phyloP scores from a whole-genome alignment of 2,329 filamentous ascomycete genomes.

The Plenodomus lindquistii region DNA sequence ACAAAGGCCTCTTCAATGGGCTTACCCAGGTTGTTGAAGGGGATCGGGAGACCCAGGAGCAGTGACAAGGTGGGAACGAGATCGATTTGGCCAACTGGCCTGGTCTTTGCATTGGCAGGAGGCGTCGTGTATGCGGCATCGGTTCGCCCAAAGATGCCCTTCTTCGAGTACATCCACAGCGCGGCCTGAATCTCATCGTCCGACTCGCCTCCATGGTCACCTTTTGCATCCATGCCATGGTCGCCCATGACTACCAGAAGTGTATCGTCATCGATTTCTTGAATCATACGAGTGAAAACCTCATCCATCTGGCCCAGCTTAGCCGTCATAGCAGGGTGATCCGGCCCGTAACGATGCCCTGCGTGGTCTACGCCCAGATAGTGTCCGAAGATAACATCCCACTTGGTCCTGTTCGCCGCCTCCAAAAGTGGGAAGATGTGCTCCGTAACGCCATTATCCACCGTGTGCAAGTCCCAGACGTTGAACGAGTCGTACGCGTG shows the following conservation, averaged over 20 bases:
- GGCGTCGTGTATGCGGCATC: conserved; percentile 61
- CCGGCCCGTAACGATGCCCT: conserved; percentile 91
- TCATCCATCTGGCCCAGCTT: conserved; percentile 91
- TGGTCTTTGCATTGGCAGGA: conserved; percentile 72
- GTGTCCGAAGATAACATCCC: conserved; percentile 95
- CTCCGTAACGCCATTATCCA: conserved; percentile 92
- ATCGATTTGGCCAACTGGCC: conserved; percentile 85
- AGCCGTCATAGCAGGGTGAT: conserved; percentile 86
- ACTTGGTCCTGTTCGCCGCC: conserved; percentile 66
- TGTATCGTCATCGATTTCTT: conserved; percentile 78
- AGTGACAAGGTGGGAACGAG: conserved; percentile 89
- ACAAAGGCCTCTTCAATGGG: conserved; percentile 95
- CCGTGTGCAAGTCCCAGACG: conserved; percentile 95
- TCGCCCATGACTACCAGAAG: conserved; percentile 97
- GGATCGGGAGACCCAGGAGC: conserved; percentile 86
- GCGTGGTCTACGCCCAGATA: conserved; percentile 96
- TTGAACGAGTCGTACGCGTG: conserved; percentile 95
- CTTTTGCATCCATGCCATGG: conserved; percentile 96
- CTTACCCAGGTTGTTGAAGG: conserved; percentile 91
- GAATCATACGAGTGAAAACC: conserved; percentile 73
- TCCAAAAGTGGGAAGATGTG: conserved; percentile 85
- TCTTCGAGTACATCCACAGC: conserved; percentile 97
- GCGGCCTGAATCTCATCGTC: conserved; percentile 94
- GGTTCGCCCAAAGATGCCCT: conserved; percentile 78
- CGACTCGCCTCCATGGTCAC: conserved; percentile 97